A percentile compares a stretch with the other conserved stretches of the same genome.
Evolutionary conservation across 2,329 filamentous ascomycete species (phyloP).

Genomic region (Ophiostoma montium): DNA sequence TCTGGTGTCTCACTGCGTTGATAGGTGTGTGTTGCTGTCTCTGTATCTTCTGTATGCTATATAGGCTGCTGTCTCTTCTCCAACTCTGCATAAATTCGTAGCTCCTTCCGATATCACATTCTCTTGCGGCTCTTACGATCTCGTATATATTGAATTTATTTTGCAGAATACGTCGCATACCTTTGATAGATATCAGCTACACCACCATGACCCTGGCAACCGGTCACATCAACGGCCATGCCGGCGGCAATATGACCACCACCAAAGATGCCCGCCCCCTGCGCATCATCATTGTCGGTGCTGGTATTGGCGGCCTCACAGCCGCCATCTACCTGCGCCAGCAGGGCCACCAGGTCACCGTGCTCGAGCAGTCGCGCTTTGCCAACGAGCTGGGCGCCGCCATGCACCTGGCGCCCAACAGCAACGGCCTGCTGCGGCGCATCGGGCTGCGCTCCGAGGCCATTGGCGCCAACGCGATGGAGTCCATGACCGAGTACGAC

Average conservation of each 20-base stretch:
- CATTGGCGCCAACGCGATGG: constrained; percentile 22
- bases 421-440: constrained; percentile 38
- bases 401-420: constrained; percentile 43
- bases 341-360: constrained; percentile 34
- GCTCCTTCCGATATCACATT: too few species aligned
- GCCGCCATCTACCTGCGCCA: constrained; percentile 38
- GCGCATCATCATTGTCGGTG: constrained; percentile 7
- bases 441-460: constrained; percentile 25
- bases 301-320: constrained; percentile 37
- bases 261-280: background rate
- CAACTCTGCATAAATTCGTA: too few species aligned
- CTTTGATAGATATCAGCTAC: background rate
- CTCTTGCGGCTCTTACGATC: too few species aligned
- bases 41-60: too few species aligned
- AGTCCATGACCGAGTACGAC: constrained; percentile 8
- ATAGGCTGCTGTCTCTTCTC: too few species aligned
- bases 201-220: background rate
- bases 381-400: constrained; percentile 40
- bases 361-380: constrained; percentile 38
- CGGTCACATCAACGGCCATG: background rate
- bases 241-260: background rate
- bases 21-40: too few species aligned
- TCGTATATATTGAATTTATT: too few species aligned
- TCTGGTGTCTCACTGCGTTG: too few species aligned
- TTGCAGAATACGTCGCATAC: too few species aligned